These are phyloP conservation scores for Melanomma pulvis-pyrius DNA, from an alignment of 495 filamentous ascomycete species.

Conservation along the genomic window DNA sequence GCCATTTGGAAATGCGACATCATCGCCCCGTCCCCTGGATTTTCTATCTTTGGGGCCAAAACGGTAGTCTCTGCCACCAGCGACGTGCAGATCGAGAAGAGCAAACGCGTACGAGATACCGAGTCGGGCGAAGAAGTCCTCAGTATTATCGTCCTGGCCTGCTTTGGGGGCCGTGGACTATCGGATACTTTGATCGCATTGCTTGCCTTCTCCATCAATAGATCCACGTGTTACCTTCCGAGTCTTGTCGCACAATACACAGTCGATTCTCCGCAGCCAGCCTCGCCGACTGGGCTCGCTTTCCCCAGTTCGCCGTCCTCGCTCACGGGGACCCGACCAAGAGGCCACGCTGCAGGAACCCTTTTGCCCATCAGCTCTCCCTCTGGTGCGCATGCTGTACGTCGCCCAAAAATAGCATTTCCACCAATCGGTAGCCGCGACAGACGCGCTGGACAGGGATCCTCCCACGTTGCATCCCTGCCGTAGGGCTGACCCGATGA, in stretches of 20 bases:
- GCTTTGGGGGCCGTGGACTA: no score
- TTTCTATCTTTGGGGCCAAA: conserved; percentile 29
- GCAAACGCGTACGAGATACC: not conserved
- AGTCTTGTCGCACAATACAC: no score
- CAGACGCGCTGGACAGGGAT: conserved; percentile 5
- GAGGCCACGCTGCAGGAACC: conserved; percentile 28
- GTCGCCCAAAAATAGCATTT: conserved; percentile 34
- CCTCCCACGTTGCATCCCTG: not conserved
- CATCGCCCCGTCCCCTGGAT: not conserved
- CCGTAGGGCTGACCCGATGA: conserved; percentile 30
- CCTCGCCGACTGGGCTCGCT: conserved; percentile 7
- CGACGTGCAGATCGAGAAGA: not conserved
- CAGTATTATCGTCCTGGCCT: not conserved
- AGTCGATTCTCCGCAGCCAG: no score
- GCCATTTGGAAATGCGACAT: conserved; percentile 8
- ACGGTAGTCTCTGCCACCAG: not conserved
- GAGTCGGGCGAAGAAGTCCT: not conserved
- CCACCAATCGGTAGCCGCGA: conserved; percentile 21
- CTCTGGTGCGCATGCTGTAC: not conserved
- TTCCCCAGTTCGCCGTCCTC: conserved; percentile 3
- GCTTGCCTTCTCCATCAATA: no score
- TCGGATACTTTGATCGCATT: no score
- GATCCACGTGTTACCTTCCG: no score
- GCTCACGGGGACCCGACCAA: conserved; percentile 16
- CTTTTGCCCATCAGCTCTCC: conserved; percentile 12